phyloP scores from a whole-genome alignment of 371 early-diverging fungal species.

The Mycotypha africana region DNA sequence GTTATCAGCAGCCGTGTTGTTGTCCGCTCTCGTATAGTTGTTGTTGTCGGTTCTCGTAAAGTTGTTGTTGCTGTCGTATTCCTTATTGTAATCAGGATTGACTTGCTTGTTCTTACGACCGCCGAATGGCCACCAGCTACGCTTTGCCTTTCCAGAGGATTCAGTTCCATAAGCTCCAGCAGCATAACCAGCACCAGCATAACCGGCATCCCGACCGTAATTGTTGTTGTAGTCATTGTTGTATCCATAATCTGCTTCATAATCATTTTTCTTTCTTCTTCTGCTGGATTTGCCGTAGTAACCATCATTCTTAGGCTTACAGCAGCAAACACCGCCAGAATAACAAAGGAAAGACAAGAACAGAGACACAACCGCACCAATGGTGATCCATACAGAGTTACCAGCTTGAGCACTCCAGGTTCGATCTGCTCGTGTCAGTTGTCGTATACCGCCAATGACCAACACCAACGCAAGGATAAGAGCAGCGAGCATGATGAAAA shows the following conservation, averaged over 20 bases:
- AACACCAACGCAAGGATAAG: conserved; percentile 22
- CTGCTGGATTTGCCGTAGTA: too few relatives aligned
- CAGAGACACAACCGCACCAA: conserved; percentile 23
- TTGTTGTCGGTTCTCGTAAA: too few relatives aligned
- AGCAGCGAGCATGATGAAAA: conserved; percentile 24
- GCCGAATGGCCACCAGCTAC: neutral
- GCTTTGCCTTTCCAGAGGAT: neutral
- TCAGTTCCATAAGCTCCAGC: neutral
- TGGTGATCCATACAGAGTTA: conserved; percentile 28
- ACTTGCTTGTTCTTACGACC: conserved; percentile 6
- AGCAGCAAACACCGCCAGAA: conserved; percentile 4
- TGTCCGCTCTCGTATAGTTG: too few relatives aligned
- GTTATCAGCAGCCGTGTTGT: too few relatives aligned
- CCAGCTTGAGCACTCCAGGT: conserved; percentile 25
- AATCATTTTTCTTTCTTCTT: too few relatives aligned
- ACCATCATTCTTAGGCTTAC: too few relatives aligned
- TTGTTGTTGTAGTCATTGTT: neutral
- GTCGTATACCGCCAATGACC: conserved; percentile 14
- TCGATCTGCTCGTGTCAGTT: conserved; percentile 7
- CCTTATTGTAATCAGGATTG: conserved; percentile 1
- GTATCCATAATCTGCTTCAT: neutral
- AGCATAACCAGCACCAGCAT: neutral
- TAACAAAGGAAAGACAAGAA: conserved; percentile 12
- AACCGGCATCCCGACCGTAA: neutral
- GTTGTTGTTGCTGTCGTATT: too few relatives aligned